Evolutionary conservation across 2,329 filamentous ascomycete genomes (phyloP), one percentile per base, ranked within the genome.

Genomic region (Botrytis paeoniae): DNA sequence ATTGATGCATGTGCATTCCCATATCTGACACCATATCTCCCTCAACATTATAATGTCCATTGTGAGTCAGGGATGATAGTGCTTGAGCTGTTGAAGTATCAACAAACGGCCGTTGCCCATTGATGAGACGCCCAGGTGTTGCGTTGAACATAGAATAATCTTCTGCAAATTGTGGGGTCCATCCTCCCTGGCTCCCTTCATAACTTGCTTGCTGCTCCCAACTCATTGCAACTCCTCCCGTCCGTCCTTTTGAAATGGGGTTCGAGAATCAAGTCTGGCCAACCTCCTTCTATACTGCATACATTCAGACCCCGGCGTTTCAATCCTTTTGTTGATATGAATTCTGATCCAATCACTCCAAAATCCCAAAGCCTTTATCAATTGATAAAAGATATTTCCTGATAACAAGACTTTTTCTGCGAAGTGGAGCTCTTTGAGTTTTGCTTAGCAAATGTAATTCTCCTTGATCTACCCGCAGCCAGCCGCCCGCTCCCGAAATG

Each of bases 121-220:
- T 72, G n/a, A 76, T 84, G 71, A 89, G 83, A 78, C 89, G 88
- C 65, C 87, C 88, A 25, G 89, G 89, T 14, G 88, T 89, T n/a
- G 85, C 83, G 82, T 89, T 89, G 83, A 91, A 90, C 78, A 90
- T 88, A 75, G 88, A 89, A 78, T 89, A 90, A 76, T 90, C 88
- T 79, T 90, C 88, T 76, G 88, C 88, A 82, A 89, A 91, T 73
- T 85, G 85, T 80, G 89, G 88, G 62, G 88, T 90, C 85, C 86
- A 88, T 76, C 85, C 84, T 76, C 84, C 83, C 70, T 85, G 80
- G 75, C 87, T 70, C 65, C 71, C 85, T 81, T 86, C 79, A 76
- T 86, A 85, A 73, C 82, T 84, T 83, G 83, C 82, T 81, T 82
- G 83, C 83, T 85, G 85, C 83, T 89, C 86, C 83, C 86, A 86